Base-by-base conservation (phyloP, 2,329 filamentous ascomycete species). In the Cercospora zeina region DNA sequence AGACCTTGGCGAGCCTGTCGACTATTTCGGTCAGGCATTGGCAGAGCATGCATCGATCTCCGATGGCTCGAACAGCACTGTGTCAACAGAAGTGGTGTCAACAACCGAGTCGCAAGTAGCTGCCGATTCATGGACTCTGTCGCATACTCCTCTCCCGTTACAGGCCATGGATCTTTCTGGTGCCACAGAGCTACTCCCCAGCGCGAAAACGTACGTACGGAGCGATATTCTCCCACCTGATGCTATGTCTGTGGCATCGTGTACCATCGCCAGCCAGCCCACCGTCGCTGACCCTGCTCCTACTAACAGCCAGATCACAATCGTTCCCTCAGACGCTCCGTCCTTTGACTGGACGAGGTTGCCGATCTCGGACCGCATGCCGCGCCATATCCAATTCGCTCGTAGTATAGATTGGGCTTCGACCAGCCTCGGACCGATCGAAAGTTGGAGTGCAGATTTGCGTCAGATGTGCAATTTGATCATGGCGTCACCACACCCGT, bases 311-410 rank as follows among this genome's bases (percentile, higher is more conserved):
- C 67, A 68, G 30, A 70, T 72, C n/a, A 19, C 67, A 24, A 65
- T 61, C 39, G 67, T 69, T 8, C 37, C 69, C 5, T 58, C 66
- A 13, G 73, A 74, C 56, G 63, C 56, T 71, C 79, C 67, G 79
- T 89, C 86, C 33, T 93, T 93, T 71, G 91, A 96, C 74, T 95
- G 91, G 91, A 95, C 90, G 3, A 83, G 86, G 58, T 80, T 93
- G 54, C 85, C 88, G 1, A 56, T 88, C 11, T 84, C 84, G 4
- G 78, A 86, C 13, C 82, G 81, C 27, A 80, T 93, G 42, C 87
- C 89, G 1, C 77, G 81, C 8, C 90, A 95, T 71, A 88, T 93
- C 51, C 84, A 82, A 58, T 90, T 93, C 68, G 87, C 88, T 16
- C 84, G 89, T 37, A 86, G 84, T 39, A 75, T 88, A 36, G 87